phyloP scores from a whole-genome alignment of 352 stramenopile genomes.

The Thalassiosira mediterranea region DNA sequence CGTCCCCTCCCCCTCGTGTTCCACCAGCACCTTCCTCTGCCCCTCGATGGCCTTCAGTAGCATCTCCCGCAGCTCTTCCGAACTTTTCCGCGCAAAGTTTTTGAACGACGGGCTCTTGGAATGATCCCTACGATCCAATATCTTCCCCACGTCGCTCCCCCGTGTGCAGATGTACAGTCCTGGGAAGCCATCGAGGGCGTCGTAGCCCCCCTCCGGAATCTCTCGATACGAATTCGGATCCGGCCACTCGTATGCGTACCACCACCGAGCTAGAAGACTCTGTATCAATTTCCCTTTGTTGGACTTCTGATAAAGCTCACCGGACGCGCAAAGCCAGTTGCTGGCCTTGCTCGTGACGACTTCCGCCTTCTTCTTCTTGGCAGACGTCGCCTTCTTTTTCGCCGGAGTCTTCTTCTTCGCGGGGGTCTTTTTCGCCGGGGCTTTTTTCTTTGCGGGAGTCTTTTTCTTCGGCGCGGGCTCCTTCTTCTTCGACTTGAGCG shows the following conservation, averaged over 20 bases:
- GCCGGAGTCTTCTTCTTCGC: slow-evolving; percentile 44
- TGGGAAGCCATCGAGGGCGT: slow-evolving; percentile 81
- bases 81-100: slow-evolving; percentile 78
- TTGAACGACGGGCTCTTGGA: slow-evolving; percentile 68
- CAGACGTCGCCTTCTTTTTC: slow-evolving; percentile 45
- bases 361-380: slow-evolving; percentile 39
- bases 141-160: slow-evolving; percentile 74
- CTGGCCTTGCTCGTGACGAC: slow-evolving; percentile 26
- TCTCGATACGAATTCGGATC: slow-evolving; percentile 43
- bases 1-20: slow-evolving; percentile 70
- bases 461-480: slow-evolving; percentile 54
- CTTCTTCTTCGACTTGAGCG: slow-evolving; percentile 49
- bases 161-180: slow-evolving; percentile 81
- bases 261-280: slow-evolving; percentile 80
- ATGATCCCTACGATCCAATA: slow-evolving; percentile 77
- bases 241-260: slow-evolving; percentile 84
- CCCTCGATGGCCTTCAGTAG: slow-evolving; percentile 74
- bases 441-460: slow-evolving; percentile 43
- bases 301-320: slow-evolving; percentile 66
- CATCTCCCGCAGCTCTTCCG: slow-evolving; percentile 76
- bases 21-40: slow-evolving; percentile 75
- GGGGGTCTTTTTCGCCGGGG: slow-evolving; percentile 31
- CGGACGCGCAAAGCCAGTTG: slow-evolving; percentile 53
- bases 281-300: slow-evolving; percentile 80
- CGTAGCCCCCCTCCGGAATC: slow-evolving; percentile 66